Percentiles rank a stretch among this genome's conserved stretches.
Evolutionary conservation across 2,329 filamentous ascomycete genomes (phyloP).

Genomic region (Penicillium digitatum): DNA sequence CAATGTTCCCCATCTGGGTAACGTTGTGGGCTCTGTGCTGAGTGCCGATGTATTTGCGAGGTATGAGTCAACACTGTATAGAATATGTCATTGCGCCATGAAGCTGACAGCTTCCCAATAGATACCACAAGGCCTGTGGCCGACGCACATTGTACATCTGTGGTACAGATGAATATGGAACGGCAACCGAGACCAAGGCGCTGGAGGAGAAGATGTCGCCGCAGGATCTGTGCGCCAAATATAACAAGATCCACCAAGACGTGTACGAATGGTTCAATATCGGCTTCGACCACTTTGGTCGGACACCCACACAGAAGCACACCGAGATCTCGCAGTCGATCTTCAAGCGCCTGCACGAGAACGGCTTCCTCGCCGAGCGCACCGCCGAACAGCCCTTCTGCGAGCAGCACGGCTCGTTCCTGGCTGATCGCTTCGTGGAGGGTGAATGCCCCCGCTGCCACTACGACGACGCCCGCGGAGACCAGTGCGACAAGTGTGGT

Average conservation of each 20-base stretch:
- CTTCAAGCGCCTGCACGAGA: conserved; percentile 80
- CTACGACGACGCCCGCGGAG: conserved; percentile 66
- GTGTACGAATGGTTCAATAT: conserved; percentile 98
- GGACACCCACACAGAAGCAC: conserved; percentile 83
- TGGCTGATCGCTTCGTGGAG: conserved; percentile 69
- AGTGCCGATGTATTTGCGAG: conserved; percentile 78
- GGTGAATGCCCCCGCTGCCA: conserved; percentile 50
- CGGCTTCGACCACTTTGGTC: conserved; percentile 89
- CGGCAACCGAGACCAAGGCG: conserved; percentile 92
- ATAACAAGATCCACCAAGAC: conserved; percentile 81
- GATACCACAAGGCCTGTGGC: conserved; percentile 75
- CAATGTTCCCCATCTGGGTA: conserved; percentile 78
- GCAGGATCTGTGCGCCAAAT: conserved; percentile 83
- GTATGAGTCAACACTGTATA: conserved; percentile 31
- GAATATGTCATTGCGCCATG: conserved; percentile 34
- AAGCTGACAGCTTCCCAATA: conserved; percentile 29
- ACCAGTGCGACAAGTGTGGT: conserved; percentile 73
- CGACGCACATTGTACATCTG: conserved; percentile 80
- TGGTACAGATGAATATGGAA: conserved; percentile 91
- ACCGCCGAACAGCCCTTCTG: conserved; percentile 89
- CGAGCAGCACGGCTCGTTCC: conserved; percentile 59
- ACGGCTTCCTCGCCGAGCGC: conserved; percentile 82
- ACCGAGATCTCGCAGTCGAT: conserved; percentile 91
- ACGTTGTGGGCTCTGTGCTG: conserved; percentile 81
- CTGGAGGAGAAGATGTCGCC: conserved; percentile 82